Base-by-base conservation (phyloP, 352 stramenopile genomes). In the Phytophthora palmivora region DNA sequence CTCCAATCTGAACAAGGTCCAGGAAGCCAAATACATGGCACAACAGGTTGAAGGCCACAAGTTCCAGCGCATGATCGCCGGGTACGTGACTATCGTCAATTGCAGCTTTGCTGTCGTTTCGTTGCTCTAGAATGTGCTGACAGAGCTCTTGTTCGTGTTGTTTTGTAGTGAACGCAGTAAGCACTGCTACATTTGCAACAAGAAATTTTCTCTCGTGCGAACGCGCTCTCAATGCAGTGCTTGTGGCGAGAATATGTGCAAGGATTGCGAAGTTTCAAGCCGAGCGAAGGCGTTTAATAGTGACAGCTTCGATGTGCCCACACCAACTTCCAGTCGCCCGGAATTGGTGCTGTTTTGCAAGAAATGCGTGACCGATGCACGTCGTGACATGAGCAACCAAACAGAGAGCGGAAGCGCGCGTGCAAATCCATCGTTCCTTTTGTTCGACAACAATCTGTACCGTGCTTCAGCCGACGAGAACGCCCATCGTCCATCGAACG, bases 201-300 rank as follows among this genome's bases (percentile, higher is more conserved):
- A 87, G 28, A 88, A 86, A 43, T 94, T 94, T 47, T 89, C 78
- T 32, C 51, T 95, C 10, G 61, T 91, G 37, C 70, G 82, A 0
- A 70, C 80, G 21, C 80, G 82, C 3, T 78, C 79, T 38, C 60
- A 86, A 51, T 95, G 86, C 51, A 70, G 77, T n/a, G 70, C 84
- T 24, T 95, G 86, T 47, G 76, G 75, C 28, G 76, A 91, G 66
- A 82, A 81, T 19, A 88, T 91, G 59, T 89, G 80, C 64, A 86
- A 82, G 26, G 80, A 89, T 46, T 89, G 80, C 42, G 76, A 86
- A 48, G 67, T 82, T 43, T 67, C 72, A 30, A 85, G 77, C 33
- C 81, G 81, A 63, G 71, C 72, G 8, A 84, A 76, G 41, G 55
- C 71, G 36, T 75, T 89, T 33, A 78, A 88, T 51, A 67, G 65